Percentiles rank a stretch among this genome's conserved stretches.
These are phyloP conservation scores for Podospora bellae-mahoneyi DNA, from an alignment of 495 filamentous ascomycete species.

Conservation along the genomic window DNA sequence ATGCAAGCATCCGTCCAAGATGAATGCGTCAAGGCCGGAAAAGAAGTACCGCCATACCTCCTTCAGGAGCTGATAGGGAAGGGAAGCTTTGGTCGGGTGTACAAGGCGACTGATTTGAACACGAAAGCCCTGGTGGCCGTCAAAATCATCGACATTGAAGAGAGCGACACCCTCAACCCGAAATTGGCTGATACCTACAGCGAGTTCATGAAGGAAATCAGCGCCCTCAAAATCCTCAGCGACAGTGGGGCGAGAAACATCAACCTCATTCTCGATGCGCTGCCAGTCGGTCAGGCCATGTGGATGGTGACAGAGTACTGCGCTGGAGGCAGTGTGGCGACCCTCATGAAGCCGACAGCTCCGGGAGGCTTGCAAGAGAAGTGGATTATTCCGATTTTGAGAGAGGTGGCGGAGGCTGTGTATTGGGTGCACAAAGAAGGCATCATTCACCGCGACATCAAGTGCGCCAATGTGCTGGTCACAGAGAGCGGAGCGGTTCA, in stretches of 20 bases:
- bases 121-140: conserved; percentile 74
- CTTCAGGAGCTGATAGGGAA: conserved; percentile 92
- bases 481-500: conserved; percentile 83
- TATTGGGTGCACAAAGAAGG: conserved; percentile 85
- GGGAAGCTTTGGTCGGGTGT: conserved; percentile 92
- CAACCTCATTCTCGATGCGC: conserved; percentile 82
- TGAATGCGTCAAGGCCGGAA: conserved; percentile 46
- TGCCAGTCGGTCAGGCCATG: conserved; percentile 79
- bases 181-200: conserved; percentile 76
- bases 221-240: conserved; percentile 76
- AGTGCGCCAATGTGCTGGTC: conserved; percentile 89
- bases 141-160: conserved; percentile 95
- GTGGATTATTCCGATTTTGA: conserved; percentile 83
- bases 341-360: conserved; percentile 63
- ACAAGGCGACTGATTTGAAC: conserved; percentile 65
- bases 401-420: conserved; percentile 81
- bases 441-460: conserved; percentile 95
- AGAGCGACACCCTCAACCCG: conserved; percentile 69
- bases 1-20: conserved; percentile 52
- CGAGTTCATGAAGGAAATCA: conserved; percentile 86
- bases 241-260: conserved; percentile 85
- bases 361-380: conserved; percentile 78
- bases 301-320: conserved; percentile 98
- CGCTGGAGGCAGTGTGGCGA: conserved; percentile 91
- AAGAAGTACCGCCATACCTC: conserved; percentile 57